Base-by-base conservation (phyloP, 78 protist species). In the Dictyostelium purpureum region DNA sequence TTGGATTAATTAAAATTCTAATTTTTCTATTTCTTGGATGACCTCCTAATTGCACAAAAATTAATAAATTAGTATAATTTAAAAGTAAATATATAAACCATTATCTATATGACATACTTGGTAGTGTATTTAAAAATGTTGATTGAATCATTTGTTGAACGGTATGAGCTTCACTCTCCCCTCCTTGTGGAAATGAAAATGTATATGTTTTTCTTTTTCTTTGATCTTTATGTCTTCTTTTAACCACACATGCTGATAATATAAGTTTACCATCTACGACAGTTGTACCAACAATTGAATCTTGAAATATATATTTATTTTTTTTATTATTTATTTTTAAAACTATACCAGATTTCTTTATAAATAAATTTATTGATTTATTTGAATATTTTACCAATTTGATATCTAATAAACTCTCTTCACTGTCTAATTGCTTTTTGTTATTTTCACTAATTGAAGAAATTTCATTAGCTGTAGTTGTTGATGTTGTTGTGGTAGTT, bases 11-110 rank as follows among this genome's bases (percentile, higher is more conserved):
- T 24, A 82, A 37, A n/a, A 82, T 49, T 18, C 90, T n/a, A 10
- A 82, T 75, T 47, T 65, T 67, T 40, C 90, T 52, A 33, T 82
- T 82, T 24, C 70, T 45, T 24, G 90, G 90, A 63, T 70, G n/a
- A 33, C 89, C 89, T n/a, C 70, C 63, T 51, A 35, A 47, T 43
- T 4, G 4, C 49, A 9, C 49, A 9, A 7, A 9, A 47, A 47
- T 47, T 0, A 14, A 47, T 45, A 10, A 45, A 45, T 45, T 45
- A 49, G 10, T 49, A 49, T 49, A 16, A 49, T 9, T 49, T 49
- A 2, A 49, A 49, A 2, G 2, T 49, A n/a, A n/a, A n/a, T n/a
- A n/a, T n/a, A n/a, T n/a, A n/a, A n/a, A n/a, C n/a, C n/a, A n/a
- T 49, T 49, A 16, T 49, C 10, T 7, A 49, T 49, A 52, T 5